phyloP scores from a whole-genome alignment of 1,284 basidiomycete species.

The Cutaneotrichosporon daszewskae region DNA sequence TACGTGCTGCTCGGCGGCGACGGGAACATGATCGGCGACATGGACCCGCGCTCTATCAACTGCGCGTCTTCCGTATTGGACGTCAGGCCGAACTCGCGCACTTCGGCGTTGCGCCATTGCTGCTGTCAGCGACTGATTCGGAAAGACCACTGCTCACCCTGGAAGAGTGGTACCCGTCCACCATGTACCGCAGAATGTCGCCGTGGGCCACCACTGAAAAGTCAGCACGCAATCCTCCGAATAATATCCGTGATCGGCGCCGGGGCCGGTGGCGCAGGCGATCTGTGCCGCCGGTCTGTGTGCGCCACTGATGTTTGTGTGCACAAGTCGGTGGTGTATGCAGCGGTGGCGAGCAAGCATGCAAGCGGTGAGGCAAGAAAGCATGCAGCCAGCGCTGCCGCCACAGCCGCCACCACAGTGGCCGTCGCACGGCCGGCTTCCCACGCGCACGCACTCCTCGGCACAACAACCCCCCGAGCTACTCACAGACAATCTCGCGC shows the following conservation, averaged over 20 bases:
- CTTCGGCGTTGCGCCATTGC: constrained; percentile 45
- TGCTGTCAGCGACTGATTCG: constrained; percentile 7
- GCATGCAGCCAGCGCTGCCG: too few relatives aligned
- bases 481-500: constrained; percentile 44
- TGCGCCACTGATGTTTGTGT: too few relatives aligned
- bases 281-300: too few relatives aligned
- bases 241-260: too few relatives aligned
- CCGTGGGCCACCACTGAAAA: constrained; percentile 45
- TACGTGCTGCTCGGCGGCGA: too few relatives aligned
- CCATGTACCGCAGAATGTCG: constrained; percentile 43
- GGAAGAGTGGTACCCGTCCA: constrained; percentile 30
- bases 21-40: too few relatives aligned
- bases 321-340: too few relatives aligned
- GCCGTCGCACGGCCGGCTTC: neutral
- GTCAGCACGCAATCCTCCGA: too few relatives aligned
- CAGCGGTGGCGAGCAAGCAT: too few relatives aligned
- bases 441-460: neutral
- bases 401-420: neutral
- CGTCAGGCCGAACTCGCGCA: constrained; percentile 37
- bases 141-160: constrained; percentile 21
- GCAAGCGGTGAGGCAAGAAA: too few relatives aligned
- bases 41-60: too few relatives aligned
- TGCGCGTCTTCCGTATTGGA: constrained; percentile 35
- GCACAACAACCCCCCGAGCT: neutral
- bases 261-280: too few relatives aligned